A percentile compares a stretch with the other conserved stretches of the same genome.
Evolutionary conservation across 2,329 filamentous ascomycete genomes (phyloP).

Genomic region (Elsinoe ampelina): DNA sequence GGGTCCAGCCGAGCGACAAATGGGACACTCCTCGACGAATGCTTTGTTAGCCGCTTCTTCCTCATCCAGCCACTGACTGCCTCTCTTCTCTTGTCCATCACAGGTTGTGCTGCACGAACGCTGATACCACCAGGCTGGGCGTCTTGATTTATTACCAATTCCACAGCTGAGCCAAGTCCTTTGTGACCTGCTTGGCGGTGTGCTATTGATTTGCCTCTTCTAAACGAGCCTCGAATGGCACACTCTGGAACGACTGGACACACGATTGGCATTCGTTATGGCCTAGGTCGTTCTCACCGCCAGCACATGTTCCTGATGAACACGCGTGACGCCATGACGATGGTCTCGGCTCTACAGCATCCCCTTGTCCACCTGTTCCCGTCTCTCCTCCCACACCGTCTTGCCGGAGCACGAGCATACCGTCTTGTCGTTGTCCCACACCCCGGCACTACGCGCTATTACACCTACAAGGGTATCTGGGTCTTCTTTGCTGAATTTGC

Average conservation of each 20-base stretch:
- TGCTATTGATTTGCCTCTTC: conserved; percentile 2
- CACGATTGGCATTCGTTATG: neutral
- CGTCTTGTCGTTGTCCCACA: conserved; percentile 98
- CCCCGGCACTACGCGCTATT: conserved; percentile 88
- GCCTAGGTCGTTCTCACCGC: neutral
- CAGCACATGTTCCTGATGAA: neutral
- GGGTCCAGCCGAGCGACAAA: neutral
- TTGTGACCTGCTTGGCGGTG: neutral
- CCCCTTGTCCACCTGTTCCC: conserved; percentile 78
- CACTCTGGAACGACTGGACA: neutral
- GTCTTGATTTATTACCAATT: neutral
- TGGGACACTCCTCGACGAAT: neutral
- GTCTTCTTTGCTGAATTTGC: conserved; percentile 59
- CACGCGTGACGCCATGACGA: neutral
- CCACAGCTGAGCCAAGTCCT: conserved; percentile 1
- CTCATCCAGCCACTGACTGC: neutral
- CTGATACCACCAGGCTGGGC: neutral
- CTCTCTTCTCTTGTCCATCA: neutral
- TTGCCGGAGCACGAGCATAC: conserved; percentile 97
- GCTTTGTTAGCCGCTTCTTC: neutral
- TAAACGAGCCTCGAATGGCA: neutral
- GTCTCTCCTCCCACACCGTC: conserved; percentile 94
- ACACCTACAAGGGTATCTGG: conserved; percentile 82
- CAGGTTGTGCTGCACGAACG: neutral
- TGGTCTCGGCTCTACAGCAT: conserved; percentile 58